A percentile compares a stretch with the other conserved stretches of the same genome.
phyloP scores from a whole-genome alignment of 352 stramenopile genomes.

The Globisporangium camurandrum region DNA sequence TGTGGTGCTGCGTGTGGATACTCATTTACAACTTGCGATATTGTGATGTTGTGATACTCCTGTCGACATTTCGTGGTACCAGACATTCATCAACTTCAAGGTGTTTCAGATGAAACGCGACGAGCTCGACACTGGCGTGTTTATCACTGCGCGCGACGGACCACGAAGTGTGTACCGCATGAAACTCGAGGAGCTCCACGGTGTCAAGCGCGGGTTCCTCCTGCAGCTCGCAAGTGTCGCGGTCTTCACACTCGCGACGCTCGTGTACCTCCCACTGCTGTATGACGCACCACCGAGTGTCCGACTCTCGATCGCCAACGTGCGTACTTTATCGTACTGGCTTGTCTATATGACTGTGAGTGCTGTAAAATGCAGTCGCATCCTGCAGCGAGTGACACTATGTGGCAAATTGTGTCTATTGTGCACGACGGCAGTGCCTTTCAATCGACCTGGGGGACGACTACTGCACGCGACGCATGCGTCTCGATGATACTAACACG shows the following conservation, averaged over 20 bases:
- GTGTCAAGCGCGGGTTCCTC: conserved; percentile 39
- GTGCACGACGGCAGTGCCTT: conserved; percentile 24
- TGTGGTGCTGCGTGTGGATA: background rate
- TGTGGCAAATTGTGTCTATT: conserved; percentile 3
- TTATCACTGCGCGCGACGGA: conserved; percentile 44
- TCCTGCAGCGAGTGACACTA: background rate
- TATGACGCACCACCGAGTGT: conserved; percentile 25
- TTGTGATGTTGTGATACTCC: no score
- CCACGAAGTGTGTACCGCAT: conserved; percentile 37
- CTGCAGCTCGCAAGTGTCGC: conserved; percentile 38
- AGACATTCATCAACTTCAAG: conserved; percentile 56
- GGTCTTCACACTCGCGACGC: conserved; percentile 38
- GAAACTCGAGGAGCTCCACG: conserved; percentile 29
- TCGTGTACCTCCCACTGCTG: conserved; percentile 48
- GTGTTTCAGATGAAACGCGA: conserved; percentile 47
- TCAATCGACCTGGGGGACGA: conserved; percentile 27
- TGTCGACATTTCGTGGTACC: no score
- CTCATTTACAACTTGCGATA: background rate
- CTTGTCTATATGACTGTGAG: no score
- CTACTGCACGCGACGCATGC: conserved; percentile 45
- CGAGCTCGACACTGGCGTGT: conserved; percentile 48
- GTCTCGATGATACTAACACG: conserved; percentile 33
- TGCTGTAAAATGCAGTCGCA: no score
- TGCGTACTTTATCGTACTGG: conserved; percentile 10
- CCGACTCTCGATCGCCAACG: conserved; percentile 31